Evolutionary conservation across 192 early-diverging fungal species (phyloP), one percentile per base, ranked within the genome.

Genomic region (Oehlia diaphana): DNA sequence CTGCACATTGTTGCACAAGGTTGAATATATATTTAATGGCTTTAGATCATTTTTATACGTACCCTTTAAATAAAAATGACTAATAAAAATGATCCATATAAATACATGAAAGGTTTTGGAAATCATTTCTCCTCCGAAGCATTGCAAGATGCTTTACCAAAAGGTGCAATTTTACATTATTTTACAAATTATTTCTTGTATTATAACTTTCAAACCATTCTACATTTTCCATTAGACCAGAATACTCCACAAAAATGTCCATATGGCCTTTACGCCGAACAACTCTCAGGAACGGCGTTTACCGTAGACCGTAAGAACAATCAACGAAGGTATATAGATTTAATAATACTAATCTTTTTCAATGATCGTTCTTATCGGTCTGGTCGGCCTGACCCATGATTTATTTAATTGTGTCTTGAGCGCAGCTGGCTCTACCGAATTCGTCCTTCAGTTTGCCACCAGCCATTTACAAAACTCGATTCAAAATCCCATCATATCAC

Each of bases 341-440:
- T 42, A 42, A 39, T 39, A 42, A 42, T 42, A 86, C 0, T 33
- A 35, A 13, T 26, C 49, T n/a, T 33, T 62, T 37, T 50, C 63
- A 64, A 31, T 70, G 19, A 3, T 47, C 13, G 26, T 8, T 42
- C 39, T 42, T 6, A 42, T 42, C 39, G 39, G 39, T 42, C 39
- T 42, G 6, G 23, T 39, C 1, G 3, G 12, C 28, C 47, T 21
- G 62, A 14, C 37, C 31, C 23, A 47, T 31, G 44, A 10, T 47
- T 58, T 75, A 31, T 39, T 12, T 58, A 26, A 49, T 31, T 14
- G 10, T 39, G 23, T 61, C 23, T 19, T 19, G 19, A 73, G 28
- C 63, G 23, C 82, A 93, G 92, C 75, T 99, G 97, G 97, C 84
- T 99, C 44, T 99, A 99, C 84, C 95, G 97, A 79, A 95, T 99